Conservation (phyloP, 768 basidiomycete species). For the Naganishia vishniacii region DNA sequence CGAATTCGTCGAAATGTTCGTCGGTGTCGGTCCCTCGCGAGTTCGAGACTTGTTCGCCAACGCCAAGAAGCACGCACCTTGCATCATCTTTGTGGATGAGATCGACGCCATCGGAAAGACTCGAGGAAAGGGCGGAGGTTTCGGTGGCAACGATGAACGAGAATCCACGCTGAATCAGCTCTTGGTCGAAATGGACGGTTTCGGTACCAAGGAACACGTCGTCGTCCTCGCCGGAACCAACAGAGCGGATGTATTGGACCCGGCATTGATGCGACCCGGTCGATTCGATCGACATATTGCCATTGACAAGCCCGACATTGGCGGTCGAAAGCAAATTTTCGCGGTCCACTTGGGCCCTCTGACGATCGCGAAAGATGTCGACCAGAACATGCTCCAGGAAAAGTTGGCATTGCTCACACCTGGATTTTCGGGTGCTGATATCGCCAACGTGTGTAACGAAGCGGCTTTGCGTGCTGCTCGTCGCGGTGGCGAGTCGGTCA, state of each 20-base stretch:
- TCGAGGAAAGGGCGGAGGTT: conserved; percentile 67
- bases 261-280: conserved; percentile 91
- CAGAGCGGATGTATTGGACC: conserved; percentile 89
- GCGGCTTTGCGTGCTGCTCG: conserved; percentile 92
- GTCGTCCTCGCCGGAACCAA: conserved; percentile 97
- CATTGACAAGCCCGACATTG: conserved; percentile 90
- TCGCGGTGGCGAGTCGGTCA: conserved; percentile 68
- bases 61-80: conserved; percentile 94
- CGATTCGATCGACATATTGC: conserved; percentile 95
- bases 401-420: conserved; percentile 95
- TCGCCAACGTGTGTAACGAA: conserved; percentile 98
- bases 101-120: conserved; percentile 98
- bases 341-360: conserved; percentile 83
- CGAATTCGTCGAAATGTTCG: conserved; percentile 99
- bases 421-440: conserved; percentile 97
- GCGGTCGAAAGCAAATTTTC: conserved; percentile 89
- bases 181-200: conserved; percentile 98
- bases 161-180: conserved; percentile 97
- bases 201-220: conserved; percentile 92
- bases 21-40: conserved; percentile 94
- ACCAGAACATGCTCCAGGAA: conserved; percentile 60
- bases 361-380: conserved; percentile 55
- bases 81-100: conserved; percentile 98
- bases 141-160: conserved; percentile 94
- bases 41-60: conserved; percentile 96